phyloP scores from a whole-genome alignment of 1,284 basidiomycete species.

The Pholiota adiposa region DNA sequence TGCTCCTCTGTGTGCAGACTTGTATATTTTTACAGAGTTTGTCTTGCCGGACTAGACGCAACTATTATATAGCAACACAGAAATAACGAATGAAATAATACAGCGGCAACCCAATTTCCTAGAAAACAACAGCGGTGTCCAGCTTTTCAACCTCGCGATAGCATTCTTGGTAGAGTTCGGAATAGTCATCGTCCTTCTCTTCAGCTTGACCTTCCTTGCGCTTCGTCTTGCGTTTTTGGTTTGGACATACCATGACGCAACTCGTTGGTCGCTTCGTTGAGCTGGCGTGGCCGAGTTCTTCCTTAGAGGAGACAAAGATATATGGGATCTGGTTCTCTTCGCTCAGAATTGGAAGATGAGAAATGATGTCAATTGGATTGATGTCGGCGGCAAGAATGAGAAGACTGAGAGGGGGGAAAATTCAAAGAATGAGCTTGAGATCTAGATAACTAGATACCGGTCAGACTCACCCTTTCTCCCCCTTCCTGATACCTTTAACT shows the following conservation, averaged over 20 bases:
- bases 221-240: slow-evolving; percentile 74
- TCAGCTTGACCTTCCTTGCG: slow-evolving; percentile 64
- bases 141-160: slow-evolving; percentile 85
- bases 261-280: slow-evolving; percentile 98
- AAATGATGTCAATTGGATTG: slow-evolving; percentile 97
- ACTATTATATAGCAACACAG: slow-evolving; percentile 11
- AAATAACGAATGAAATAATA: slow-evolving; percentile 19
- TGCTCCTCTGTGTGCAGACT: too few species aligned
- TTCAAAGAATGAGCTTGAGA: background rate
- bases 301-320: slow-evolving; percentile 86
- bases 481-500: slow-evolving; percentile 94
- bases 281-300: slow-evolving; percentile 94
- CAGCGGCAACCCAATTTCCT: slow-evolving; percentile 23
- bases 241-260: slow-evolving; percentile 92
- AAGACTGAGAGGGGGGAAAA: slow-evolving; percentile 53
- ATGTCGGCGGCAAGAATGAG: slow-evolving; percentile 97
- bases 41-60: too few species aligned
- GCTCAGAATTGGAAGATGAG: slow-evolving; percentile 92
- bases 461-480: slow-evolving; percentile 85
- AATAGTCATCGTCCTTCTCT: slow-evolving; percentile 81
- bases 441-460: background rate
- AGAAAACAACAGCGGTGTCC: slow-evolving; percentile 74
- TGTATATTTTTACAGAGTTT: too few species aligned
- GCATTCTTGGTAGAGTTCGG: slow-evolving; percentile 84
- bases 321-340: slow-evolving; percentile 97